Percentiles rank a stretch among this genome's conserved stretches.
Evolutionary conservation across 2,329 filamentous ascomycete species (phyloP).

Genomic region (Diaporthe sp.): DNA sequence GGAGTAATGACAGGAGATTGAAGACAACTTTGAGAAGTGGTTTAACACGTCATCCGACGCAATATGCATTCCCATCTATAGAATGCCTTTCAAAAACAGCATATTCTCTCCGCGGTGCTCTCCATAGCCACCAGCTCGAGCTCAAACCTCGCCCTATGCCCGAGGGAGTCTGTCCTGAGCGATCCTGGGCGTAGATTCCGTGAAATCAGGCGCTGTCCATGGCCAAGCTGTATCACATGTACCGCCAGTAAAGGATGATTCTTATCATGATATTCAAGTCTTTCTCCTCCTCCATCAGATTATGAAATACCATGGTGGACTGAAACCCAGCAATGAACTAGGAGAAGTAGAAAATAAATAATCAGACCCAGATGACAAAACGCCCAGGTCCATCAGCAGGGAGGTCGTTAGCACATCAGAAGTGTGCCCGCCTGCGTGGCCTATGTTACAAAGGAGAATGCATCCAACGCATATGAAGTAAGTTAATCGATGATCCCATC

Average conservation of each 20-base stretch:
- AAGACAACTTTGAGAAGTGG: not conserved
- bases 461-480: not conserved
- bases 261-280: not conserved
- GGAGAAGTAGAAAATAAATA: not conserved
- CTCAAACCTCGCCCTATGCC: not conserved
- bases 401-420: not conserved
- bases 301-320: slow-evolving; percentile 3
- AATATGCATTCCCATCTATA: not conserved
- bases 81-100: not conserved
- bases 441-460: slow-evolving; percentile 28
- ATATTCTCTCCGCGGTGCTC: not conserved
- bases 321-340: not conserved
- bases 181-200: too few relatives aligned
- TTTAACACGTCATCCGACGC: not conserved
- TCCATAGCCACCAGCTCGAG: not conserved
- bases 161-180: not conserved
- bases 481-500: slow-evolving; percentile 3
- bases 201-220: not conserved
- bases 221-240: not conserved
- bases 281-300: not conserved
- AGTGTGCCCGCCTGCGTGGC: not conserved
- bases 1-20: not conserved
- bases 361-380: not conserved
- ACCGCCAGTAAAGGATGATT: not conserved
- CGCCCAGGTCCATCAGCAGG: slow-evolving; percentile 12